A percentile compares a stretch with the other conserved stretches of the same genome.
Conservation (phyloP, 2,329 filamentous ascomycete genomes). For the Aspergillus bombycis region DNA sequence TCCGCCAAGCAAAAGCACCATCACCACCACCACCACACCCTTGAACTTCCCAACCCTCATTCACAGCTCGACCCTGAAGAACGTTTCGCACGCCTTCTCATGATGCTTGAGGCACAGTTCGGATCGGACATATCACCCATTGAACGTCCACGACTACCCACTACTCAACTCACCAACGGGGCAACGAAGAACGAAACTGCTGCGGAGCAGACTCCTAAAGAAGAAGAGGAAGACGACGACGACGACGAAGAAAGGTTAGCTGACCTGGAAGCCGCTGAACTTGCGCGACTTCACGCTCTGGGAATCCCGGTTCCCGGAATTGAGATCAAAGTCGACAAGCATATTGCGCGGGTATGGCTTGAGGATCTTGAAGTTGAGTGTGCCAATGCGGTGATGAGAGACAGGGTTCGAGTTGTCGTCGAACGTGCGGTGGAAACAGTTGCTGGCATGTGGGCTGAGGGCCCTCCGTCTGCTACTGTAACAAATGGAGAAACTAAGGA, state of each 20-base stretch:
- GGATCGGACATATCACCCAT: slow-evolving; percentile 84
- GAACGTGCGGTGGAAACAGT: slow-evolving; percentile 88
- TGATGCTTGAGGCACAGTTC: slow-evolving; percentile 97
- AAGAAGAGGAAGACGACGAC: slow-evolving; percentile 45
- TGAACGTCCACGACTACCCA: slow-evolving; percentile 58
- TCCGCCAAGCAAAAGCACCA: slow-evolving; percentile 61
- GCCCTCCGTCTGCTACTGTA: slow-evolving; percentile 25
- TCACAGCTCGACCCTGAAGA: slow-evolving; percentile 72
- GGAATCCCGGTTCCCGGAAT: slow-evolving; percentile 92
- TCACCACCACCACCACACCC: slow-evolving; percentile 48
- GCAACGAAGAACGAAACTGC: slow-evolving; percentile 20
- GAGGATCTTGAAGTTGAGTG: slow-evolving; percentile 92
- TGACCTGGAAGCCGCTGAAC: slow-evolving; percentile 65
- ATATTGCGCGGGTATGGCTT: slow-evolving; percentile 85
- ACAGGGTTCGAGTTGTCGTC: slow-evolving; percentile 84
- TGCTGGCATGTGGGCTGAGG: slow-evolving; percentile 64
- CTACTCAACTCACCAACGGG: slow-evolving; percentile 23
- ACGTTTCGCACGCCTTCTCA: slow-evolving; percentile 80
- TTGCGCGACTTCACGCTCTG: slow-evolving; percentile 76
- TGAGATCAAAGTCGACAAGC: slow-evolving; percentile 83
- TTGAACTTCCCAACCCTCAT: slow-evolving; percentile 69
- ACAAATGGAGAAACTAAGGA: slow-evolving; percentile 28
- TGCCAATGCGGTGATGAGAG: slow-evolving; percentile 73
- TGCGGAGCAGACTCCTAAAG: slow-evolving; percentile 26
- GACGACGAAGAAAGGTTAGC: slow-evolving; percentile 53